Conservation (phyloP, 2,329 filamentous ascomycete genomes). For the Xylariaceae sp. region DNA sequence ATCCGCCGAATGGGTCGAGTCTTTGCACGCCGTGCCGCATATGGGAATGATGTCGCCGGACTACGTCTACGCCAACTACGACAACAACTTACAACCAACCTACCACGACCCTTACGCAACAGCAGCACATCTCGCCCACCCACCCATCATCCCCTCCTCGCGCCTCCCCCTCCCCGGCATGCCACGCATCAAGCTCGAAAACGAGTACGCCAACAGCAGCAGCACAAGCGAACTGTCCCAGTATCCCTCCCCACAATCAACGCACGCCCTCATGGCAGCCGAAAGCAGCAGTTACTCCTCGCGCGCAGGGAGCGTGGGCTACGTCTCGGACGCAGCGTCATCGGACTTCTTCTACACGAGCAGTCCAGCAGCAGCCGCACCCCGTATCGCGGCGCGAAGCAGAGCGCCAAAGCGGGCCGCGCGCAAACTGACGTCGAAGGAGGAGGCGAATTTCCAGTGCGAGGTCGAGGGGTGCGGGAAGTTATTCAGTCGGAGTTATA, state of each 20-base stretch:
- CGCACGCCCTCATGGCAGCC: conserved; percentile 32
- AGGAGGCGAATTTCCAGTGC: conserved; percentile 69
- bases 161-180: conserved; percentile 31
- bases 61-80: conserved; percentile 49
- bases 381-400: too few species aligned
- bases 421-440: conserved; percentile 56
- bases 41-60: conserved; percentile 43
- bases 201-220: conserved; percentile 33
- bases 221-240: conserved; percentile 34
- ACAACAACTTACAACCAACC: conserved; percentile 38
- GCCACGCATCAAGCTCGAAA: conserved; percentile 40
- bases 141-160: conserved; percentile 33
- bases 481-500: conserved; percentile 77
- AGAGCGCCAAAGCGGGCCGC: conserved; percentile 34
- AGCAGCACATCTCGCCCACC: conserved; percentile 33
- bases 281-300: conserved; percentile 28
- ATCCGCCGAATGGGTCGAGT: conserved; percentile 41
- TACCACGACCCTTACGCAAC: conserved; percentile 41
- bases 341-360: conserved; percentile 11
- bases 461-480: conserved; percentile 65
- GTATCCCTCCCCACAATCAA: conserved; percentile 39
- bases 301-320: conserved; percentile 32
- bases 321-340: conserved; percentile 33
- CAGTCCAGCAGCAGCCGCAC: neutral
- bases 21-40: conserved; percentile 38